A percentile compares a stretch with the other conserved stretches of the same genome.
Evolutionary conservation across 1,284 basidiomycete genomes (phyloP).

Genomic region (Rhizoctonia solani): DNA sequence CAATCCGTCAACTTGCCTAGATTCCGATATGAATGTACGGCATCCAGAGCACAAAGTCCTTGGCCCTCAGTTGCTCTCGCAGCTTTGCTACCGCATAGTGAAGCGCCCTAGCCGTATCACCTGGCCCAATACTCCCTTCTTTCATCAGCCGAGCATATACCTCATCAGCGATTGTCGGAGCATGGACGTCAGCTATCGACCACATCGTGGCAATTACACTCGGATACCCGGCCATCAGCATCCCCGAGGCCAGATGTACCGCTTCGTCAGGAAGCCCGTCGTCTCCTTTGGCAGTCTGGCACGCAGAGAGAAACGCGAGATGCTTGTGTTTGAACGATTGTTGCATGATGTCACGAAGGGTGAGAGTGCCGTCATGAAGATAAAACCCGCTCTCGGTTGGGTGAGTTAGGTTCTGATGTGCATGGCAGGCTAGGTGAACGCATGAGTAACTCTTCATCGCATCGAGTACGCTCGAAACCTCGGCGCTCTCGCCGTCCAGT

Average conservation of each 20-base stretch:
- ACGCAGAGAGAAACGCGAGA: slow-evolving; percentile 24
- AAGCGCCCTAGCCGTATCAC: not conserved
- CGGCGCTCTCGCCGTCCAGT: slow-evolving; percentile 4
- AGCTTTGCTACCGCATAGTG: not conserved
- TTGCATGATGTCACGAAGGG: not conserved
- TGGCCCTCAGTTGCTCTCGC: not conserved
- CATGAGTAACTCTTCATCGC: not conserved
- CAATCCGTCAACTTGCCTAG: not conserved
- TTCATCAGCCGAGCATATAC: not conserved
- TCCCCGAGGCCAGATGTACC: slow-evolving; percentile 15
- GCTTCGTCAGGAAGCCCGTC: slow-evolving; percentile 1
- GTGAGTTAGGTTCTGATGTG: not conserved
- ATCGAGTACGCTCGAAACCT: not conserved
- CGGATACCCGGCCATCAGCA: slow-evolving; percentile 12
- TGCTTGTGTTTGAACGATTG: too few relatives aligned
- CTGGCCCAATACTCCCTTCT: not conserved
- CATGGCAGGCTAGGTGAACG: slow-evolving; percentile 27
- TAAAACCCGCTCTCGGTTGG: slow-evolving; percentile 12
- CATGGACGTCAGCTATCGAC: slow-evolving; percentile 20
- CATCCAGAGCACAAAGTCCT: not conserved
- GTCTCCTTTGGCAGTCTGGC: slow-evolving; percentile 19
- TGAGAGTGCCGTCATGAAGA: not conserved
- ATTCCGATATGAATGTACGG: slow-evolving; percentile 7
- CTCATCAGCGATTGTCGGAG: not conserved
- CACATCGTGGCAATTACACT: slow-evolving; percentile 20